Base-by-base conservation (phyloP, 306 rosid genomes). In the Delonix regia region DNA sequence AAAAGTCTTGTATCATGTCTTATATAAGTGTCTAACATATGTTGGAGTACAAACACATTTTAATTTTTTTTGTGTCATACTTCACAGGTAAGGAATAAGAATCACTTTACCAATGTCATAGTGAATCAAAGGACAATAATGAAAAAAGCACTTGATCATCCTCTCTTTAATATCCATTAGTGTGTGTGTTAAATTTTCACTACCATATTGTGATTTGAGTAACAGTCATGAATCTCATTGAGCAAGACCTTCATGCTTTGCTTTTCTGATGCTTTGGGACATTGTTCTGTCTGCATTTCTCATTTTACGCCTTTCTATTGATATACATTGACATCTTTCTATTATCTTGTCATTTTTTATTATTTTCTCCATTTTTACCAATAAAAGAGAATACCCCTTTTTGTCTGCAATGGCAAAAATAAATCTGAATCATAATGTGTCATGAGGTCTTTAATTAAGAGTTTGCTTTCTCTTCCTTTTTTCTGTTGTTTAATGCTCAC, bases 61-160 rank as follows among this genome's bases (percentile, higher is more conserved):
- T 0, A 13, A 30, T 3, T 24, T 56, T 56, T 25, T 9, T 24
- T 0, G 42, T 38, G 28, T 9, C 49, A 38, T 19, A 9, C 49
- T 24, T 38, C 14, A 34, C 7, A 19, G 27, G 25, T 64, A 10
- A n/a, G 49, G 18, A 75, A 67, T 70, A 25, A 79, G 69, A 63
- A 62, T 75, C 24, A 28, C 81, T 16, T 61, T 12, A 5, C n/a
- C 25, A 63, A 49, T 75, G 66, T 71, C 76, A 55, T 56, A 64
- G 47, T 84, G 76, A 76, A 69, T 55, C 66, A 63, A 63, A 69
- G 75, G 67, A 56, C 81, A 75, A 42, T 5, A 13, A 65, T 56
- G 56, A 59, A 75, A 62, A 22, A 60, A 79, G 39, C 21, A 36
- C 38, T 42, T 70, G 71, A 52, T 53, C 44, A 33, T 73, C 21